phyloP scores from a whole-genome alignment of 116 monocot genomes.

The Trichopus zeylanicus region DNA sequence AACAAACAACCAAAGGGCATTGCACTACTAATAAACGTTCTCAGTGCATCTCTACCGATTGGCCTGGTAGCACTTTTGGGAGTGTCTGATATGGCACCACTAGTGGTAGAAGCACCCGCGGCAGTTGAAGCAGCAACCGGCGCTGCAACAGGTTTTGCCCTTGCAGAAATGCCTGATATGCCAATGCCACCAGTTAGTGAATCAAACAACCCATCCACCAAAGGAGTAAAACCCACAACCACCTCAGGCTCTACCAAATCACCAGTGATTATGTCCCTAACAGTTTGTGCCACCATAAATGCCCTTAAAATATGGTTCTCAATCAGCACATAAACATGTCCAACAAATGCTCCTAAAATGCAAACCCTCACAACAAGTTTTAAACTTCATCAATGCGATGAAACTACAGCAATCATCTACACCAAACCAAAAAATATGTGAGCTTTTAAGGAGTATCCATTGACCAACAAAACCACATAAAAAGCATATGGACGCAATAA shows the following conservation, averaged over 20 bases:
- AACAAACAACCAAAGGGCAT: constrained; percentile 98
- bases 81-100: constrained; percentile 43
- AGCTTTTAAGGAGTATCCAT: no score
- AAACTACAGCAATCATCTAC: no score
- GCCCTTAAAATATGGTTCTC: constrained; percentile 33
- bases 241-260: constrained; percentile 80
- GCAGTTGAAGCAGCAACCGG: constrained; percentile 47
- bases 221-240: constrained; percentile 44
- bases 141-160: constrained; percentile 69
- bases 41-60: constrained; percentile 75
- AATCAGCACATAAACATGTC: background rate
- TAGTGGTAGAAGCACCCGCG: constrained; percentile 35
- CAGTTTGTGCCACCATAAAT: constrained; percentile 67
- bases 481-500: no score
- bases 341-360: background rate
- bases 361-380: background rate
- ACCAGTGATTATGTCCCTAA: constrained; percentile 83
- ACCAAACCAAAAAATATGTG: no score
- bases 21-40: constrained; percentile 63
- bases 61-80: constrained; percentile 44
- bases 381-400: no score
- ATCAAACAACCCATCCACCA: constrained; percentile 89
- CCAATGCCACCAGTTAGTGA: constrained; percentile 95
- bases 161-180: constrained; percentile 65
- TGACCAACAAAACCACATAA: no score